Evolutionary conservation across 2,329 filamentous ascomycete species (phyloP).

Genomic region (Triangularia setosa): DNA sequence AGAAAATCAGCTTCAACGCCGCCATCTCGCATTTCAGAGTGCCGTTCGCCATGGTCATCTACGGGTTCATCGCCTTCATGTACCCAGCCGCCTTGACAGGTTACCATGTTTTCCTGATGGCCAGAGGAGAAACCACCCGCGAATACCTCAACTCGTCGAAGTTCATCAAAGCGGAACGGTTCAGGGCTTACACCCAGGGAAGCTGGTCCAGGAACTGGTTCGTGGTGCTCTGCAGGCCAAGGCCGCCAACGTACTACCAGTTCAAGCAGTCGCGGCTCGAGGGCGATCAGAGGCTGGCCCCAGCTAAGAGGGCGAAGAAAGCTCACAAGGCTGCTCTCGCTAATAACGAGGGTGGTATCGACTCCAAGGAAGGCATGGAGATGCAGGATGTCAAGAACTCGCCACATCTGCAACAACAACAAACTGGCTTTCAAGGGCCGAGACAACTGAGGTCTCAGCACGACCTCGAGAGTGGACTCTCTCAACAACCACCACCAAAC

Average conservation of each 20-base stretch:
- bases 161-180: slow-evolving; percentile 86
- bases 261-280: slow-evolving; percentile 75
- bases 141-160: slow-evolving; percentile 97
- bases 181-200: slow-evolving; percentile 82
- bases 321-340: slow-evolving; percentile 19
- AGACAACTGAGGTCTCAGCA: slow-evolving; percentile 36
- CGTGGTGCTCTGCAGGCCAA: slow-evolving; percentile 74
- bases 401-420: slow-evolving; percentile 22
- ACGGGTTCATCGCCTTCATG: slow-evolving; percentile 66
- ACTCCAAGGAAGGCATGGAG: slow-evolving; percentile 58
- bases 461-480: background rate
- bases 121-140: slow-evolving; percentile 86
- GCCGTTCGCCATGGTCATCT: slow-evolving; percentile 84
- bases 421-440: slow-evolving; percentile 51
- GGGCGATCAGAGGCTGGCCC: slow-evolving; percentile 74
- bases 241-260: slow-evolving; percentile 81
- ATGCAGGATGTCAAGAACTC: slow-evolving; percentile 61
- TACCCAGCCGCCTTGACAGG: slow-evolving; percentile 81
- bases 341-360: slow-evolving; percentile 43
- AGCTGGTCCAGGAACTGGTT: slow-evolving; percentile 73
- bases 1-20: slow-evolving; percentile 62
- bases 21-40: slow-evolving; percentile 70
- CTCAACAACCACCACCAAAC: background rate
- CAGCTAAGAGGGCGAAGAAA: slow-evolving; percentile 35
- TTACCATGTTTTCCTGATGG: slow-evolving; percentile 91